Base-by-base conservation (phyloP, 306 rosid genomes). In the Inga laurina region DNA sequence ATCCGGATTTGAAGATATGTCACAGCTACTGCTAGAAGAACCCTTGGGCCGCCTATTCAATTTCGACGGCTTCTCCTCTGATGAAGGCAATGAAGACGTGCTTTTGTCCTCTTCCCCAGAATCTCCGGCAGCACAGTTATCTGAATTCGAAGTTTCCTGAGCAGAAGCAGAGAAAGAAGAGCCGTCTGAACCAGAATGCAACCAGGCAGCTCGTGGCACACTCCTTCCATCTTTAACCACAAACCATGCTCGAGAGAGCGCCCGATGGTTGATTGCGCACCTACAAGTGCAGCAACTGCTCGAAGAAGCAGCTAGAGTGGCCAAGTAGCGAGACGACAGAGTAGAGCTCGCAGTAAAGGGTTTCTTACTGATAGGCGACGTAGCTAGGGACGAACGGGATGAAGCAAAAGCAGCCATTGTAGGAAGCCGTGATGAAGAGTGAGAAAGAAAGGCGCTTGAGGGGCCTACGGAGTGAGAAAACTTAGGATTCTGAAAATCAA, bases 1-100 rank as follows among this genome's bases (percentile, higher is more conserved):
- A 80, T 96, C 98, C 56, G 99, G 97, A 83, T 86, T 91, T n/a
- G 89, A 87, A 1, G 85, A 80, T 24, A 84, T 21, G 22, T 79
- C 79, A 27, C 85, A 86, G 44, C 86, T 85, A 35, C 57, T 85
- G 27, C 57, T 52, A 5, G 89, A 71, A 19, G 88, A 65, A 48
- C 90, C 54, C 81, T 86, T 90, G 66, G 87, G 94, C 81, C 94
- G 84, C 85, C 98, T 87, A 85, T 66, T 87, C 37, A 89, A 67
- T 76, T 71, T 82, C 35, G 52, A 74, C 2, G 86, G 76, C 82
- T 88, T 89, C 68, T 84, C 21, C 34, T 3, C 62, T 7, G 15
- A 11, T 13, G 54, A 43, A n/a, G 21, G 75, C 75, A 70, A 70
- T 14, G 34, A 70, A 43, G 19, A 19, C 52, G 24, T 43, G 4